Percentiles rank a stretch among this genome's conserved stretches.
phyloP scores from a whole-genome alignment of 2,329 filamentous ascomycete genomes.

The Sarocladium brachiariae region DNA sequence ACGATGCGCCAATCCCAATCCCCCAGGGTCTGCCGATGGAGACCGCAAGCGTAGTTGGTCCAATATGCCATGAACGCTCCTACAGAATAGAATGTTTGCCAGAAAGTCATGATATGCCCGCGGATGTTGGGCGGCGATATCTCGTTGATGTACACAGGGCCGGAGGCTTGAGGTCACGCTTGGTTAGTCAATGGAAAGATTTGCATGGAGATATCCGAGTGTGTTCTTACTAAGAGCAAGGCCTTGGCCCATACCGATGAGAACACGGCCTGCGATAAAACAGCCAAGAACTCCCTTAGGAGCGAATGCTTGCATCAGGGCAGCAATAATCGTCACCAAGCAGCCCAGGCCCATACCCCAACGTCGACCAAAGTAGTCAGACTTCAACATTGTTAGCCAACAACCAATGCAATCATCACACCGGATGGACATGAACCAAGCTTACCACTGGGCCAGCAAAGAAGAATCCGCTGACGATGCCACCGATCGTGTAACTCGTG shows the following conservation, averaged over 20 bases:
- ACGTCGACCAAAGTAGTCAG: constrained; percentile 56
- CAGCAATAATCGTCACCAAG: constrained; percentile 58
- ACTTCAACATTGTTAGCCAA: constrained; percentile 12
- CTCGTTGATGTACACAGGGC: constrained; percentile 66
- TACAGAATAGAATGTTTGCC: constrained; percentile 60
- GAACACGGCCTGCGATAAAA: constrained; percentile 61
- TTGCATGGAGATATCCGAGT: constrained; percentile 22
- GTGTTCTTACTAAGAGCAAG: constrained; percentile 45
- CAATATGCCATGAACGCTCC: constrained; percentile 44
- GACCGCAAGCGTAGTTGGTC: constrained; percentile 58
- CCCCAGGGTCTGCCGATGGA: constrained; percentile 48
- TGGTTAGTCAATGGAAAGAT: neutral
- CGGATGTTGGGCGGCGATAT: constrained; percentile 57
- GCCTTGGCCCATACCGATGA: constrained; percentile 65
- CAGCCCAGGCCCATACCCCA: constrained; percentile 60
- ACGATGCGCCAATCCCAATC: constrained; percentile 71
- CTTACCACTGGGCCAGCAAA: constrained; percentile 55
- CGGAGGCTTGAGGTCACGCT: constrained; percentile 34
- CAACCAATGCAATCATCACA: constrained; percentile 19
- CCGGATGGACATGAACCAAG: neutral
- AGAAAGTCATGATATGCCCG: constrained; percentile 60
- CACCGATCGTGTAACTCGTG: constrained; percentile 64
- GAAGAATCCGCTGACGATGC: constrained; percentile 65
- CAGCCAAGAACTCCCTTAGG: constrained; percentile 53
- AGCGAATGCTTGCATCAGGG: constrained; percentile 61